phyloP scores from a whole-genome alignment of 371 early-diverging fungal genomes.

The Capillidium rhysosporum region DNA sequence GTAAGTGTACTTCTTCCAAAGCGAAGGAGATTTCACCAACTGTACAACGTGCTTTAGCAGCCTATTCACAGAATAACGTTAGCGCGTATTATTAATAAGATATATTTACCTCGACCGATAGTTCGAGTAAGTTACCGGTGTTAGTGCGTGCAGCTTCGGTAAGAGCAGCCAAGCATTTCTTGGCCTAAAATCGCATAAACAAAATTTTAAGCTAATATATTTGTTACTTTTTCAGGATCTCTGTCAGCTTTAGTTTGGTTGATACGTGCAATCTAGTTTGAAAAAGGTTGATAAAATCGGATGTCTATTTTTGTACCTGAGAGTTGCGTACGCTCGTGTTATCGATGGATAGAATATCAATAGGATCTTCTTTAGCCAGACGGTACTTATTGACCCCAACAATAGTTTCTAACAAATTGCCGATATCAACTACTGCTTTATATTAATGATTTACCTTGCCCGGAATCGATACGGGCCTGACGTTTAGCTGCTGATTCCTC shows the following conservation, averaged over 20 bases:
- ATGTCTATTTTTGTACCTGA: slow-evolving; percentile 21
- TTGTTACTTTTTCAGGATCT: slow-evolving; percentile 7
- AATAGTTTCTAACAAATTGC: slow-evolving; percentile 26
- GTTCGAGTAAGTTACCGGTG: slow-evolving; percentile 42
- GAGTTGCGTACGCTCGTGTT: slow-evolving; percentile 42
- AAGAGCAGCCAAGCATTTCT: slow-evolving; percentile 28
- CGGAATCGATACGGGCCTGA: slow-evolving; percentile 67
- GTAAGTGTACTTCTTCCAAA: slow-evolving; percentile 20
- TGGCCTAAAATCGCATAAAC: slow-evolving; percentile 25
- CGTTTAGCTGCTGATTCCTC: slow-evolving; percentile 68
- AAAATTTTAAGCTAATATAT: slow-evolving; percentile 23
- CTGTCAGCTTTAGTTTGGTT: background rate
- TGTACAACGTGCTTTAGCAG: slow-evolving; percentile 49
- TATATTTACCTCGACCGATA: slow-evolving; percentile 18
- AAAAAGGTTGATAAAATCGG: background rate
- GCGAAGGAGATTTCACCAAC: slow-evolving; percentile 68
- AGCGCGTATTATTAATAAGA: too few relatives aligned
- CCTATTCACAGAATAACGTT: slow-evolving; percentile 14
- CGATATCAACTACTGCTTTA: background rate
- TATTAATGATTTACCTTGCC: slow-evolving; percentile 12
- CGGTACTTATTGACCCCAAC: slow-evolving; percentile 77
- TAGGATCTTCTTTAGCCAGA: slow-evolving; percentile 32
- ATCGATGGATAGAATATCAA: slow-evolving; percentile 65
- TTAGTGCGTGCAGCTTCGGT: slow-evolving; percentile 36
- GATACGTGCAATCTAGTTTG: background rate